Evolutionary conservation across 2,329 filamentous ascomycete species (phyloP), one percentile per base, ranked within the genome.

Genomic region (Stemphylium vesicarium): DNA sequence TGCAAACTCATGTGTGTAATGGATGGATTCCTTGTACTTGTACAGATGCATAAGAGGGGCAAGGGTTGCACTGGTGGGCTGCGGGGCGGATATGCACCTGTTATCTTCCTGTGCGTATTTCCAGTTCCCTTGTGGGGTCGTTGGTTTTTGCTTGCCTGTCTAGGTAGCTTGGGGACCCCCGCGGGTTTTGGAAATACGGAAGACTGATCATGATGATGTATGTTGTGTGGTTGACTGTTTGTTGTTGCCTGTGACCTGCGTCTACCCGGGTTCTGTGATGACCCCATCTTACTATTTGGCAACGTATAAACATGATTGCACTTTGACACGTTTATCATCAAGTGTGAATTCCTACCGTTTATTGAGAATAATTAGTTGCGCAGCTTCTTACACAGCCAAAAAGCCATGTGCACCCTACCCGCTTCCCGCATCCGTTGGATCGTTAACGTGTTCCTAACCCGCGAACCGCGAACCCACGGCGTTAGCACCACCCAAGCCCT

Each of bases 1-100:
- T 62, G 60, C 56, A 64, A 29, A 29, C 26, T 29, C 46, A 57
- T 62, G 56, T 62, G 56, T 60, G 51, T 55, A 47, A 53, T 49
- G 54, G 41, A 57, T 39, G 45, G 50, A 33, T 60, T 62, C 50
- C 54, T 56, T 69, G 65, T 69, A 66, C 63, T 69, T 69, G 65
- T 66, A 67, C 56, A 62, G 59, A 61, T 41, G 51, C 53, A 60
- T 64, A 54, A 49, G 59, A 57, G 20, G 29, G 59, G 20, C n/a
- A 16, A 22, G 37, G 35, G 37, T 38, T 50, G 46, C 40, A 38
- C 24, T 43, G 22, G 40, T 47, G 35, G 47, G 44, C 20, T 4
- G 20, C 2, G 22, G 22, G 22, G n/a, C 2, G 9, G 12, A 40
- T 35, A 46, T 20, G 26, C 31, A 26, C 42, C 32, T 42, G 32